Evolutionary conservation across 257 asterid species (phyloP), one percentile per base, ranked within the genome.

Genomic region (Ilex aquifolium): DNA sequence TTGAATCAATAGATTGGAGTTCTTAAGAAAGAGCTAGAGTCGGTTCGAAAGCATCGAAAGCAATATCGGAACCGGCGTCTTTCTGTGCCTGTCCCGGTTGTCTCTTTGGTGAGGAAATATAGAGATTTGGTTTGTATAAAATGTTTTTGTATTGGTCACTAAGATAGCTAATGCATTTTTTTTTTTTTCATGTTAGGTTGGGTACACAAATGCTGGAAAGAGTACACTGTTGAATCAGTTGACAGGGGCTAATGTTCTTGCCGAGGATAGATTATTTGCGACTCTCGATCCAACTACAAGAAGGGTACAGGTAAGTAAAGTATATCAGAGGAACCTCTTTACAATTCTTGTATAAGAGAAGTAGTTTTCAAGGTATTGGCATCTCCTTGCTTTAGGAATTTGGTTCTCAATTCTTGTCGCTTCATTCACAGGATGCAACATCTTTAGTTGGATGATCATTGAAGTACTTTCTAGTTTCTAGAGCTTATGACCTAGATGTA

Each of bases 241-340:
- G 80, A 92, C 99, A 21, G 99, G 99, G 65, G 95, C 99, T 29
- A 80, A 83, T 64, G 97, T 92, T 76, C 95, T 92, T 76, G 97
- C 94, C 2, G 99, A 92, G 84, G 96, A 92, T 79, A 81, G 71
- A 67, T 71, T 89, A 62, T 92, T 92, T 72, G 99, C 99, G 36
- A 92, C 99, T 54, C 97, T 92, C 74, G 99, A 92, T 73, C 99
- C 99, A 61, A 92, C 99, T 48, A 92, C 99, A 31, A 85, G 97
- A 83, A 87, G 99, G 80, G 96, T 92, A 70, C 88, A 87, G 93
- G 99, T 72, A 54, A 83, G 87, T 79, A 65, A 29, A 16, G 30
- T 76, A 54, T 63, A 44, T 60, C 39, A 29, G 62, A 32, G 17
- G 50, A 21, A 64, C 52, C 60, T 54, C 78, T 21, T 21, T 21